Evolutionary conservation across 2,329 filamentous ascomycete genomes (phyloP), one percentile per base, ranked within the genome.

Genomic region (Geosmithia flava): DNA sequence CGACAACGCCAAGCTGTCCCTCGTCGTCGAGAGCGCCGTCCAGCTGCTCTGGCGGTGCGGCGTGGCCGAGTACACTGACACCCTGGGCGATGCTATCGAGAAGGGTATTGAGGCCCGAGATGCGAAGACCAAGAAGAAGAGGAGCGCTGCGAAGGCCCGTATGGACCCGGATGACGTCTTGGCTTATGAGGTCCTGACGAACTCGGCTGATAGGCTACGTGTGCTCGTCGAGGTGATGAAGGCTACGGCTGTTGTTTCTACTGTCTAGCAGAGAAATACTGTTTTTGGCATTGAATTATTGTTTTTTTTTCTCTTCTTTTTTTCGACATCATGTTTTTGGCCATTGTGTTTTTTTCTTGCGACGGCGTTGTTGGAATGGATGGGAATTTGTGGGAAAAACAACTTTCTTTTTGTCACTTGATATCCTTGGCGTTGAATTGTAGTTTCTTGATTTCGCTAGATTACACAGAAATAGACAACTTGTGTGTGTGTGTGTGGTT

Each of bases 1-100:
- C 19, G 84, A 88, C 52, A 90, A 93, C 55, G 81, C 82, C 27
- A 85, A 85, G 59, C 70, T 90, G 39, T 81, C 82, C 2, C 63
- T 90, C 10, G 62, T 85, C 29, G 66, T 88, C 0, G 87, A 91
- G 63, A 71, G 71, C 2, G 62, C 87, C 46, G 57, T 87, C 29
- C 71, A 80, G 44, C 64, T 81, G 7, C 62, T 76, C 3, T 74
- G 69, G 63, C 49, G 50, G 2, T 56, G 59, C 23, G 62, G 63
- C 13, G 54, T 56, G 19, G 53, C 68, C 13, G 49, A 51, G 1
- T 69, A 70, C 53, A 63, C 62, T 29, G 51, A 58, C 1, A 5
- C 11, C 33, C 58, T 79, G 16, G 59, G 58, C 16, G 52, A 52
- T 6, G 71, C 71, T 0, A 67, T 70, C 13, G 62, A 65, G 49